These are phyloP conservation scores for Gigaspora rosea DNA, from an alignment of 192 early-diverging fungal species.

Conservation along the genomic window DNA sequence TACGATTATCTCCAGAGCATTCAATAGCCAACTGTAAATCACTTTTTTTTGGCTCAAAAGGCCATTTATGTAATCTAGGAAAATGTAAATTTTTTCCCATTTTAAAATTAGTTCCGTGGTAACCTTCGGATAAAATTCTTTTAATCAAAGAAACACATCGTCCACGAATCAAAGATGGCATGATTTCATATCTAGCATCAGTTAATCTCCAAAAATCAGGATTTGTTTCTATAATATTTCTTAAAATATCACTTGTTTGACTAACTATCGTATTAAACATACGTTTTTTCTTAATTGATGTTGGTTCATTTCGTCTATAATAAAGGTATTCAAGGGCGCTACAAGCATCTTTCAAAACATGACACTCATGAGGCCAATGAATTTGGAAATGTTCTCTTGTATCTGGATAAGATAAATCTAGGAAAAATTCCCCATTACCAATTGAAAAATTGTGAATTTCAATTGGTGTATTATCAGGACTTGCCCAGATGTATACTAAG, in stretches of 20 bases:
- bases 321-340: background rate
- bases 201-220: slow-evolving; percentile 11
- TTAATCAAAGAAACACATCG: background rate
- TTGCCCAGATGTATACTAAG: slow-evolving; percentile 8
- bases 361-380: slow-evolving; percentile 15
- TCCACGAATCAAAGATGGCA: background rate
- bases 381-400: background rate
- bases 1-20: background rate
- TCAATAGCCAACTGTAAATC: slow-evolving; percentile 13
- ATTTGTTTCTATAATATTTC: background rate
- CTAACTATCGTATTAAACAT: background rate
- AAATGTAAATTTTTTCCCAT: slow-evolving; percentile 2
- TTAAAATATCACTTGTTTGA: background rate
- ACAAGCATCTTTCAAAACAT: slow-evolving; percentile 5
- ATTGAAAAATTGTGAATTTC: background rate
- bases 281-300: background rate
- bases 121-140: background rate
- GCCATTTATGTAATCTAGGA: background rate
- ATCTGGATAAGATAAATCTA: background rate
- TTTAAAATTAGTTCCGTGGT: background rate
- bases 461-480: background rate
- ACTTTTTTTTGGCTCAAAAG: background rate
- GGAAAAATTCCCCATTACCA: background rate
- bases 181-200: slow-evolving; percentile 8
- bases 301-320: slow-evolving; percentile 5